Base-by-base conservation (phyloP, 805 yeast genomes). In the Torulaspora microellipsoides region DNA sequence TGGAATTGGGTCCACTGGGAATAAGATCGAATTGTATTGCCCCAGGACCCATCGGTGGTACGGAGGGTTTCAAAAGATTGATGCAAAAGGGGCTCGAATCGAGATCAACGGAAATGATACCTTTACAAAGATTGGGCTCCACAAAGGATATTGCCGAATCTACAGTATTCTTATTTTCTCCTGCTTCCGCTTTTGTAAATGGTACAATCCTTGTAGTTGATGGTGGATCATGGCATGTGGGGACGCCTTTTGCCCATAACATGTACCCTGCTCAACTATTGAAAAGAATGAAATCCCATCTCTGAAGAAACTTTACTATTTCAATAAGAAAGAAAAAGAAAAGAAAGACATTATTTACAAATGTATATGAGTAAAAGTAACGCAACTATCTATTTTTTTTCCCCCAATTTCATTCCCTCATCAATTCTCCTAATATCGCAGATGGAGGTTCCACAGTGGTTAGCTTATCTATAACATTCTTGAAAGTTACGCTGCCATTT, bases 1-100 rank as follows among this genome's bases (percentile, higher is more conserved):
- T 89, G 5, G 98, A 90, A 66, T 71, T 87, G 42, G 97, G 97
- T 1, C 95, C 96, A 2, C 61, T 86, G 43, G 97, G 97, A 4
- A 75, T 90, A 34, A 76, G 93, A 44, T 76, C 81, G 36, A 90
- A 91, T 62, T 80, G 85, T 57, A 77, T 90, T 54, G 96, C 96
- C 2, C 98, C 98, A 0, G 97, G 98, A 13, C 81, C 87, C 8
- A 90, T 90, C 56, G 86, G 66, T 4, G 85, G 80, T 15, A 91
- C 97, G 5, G 97, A 90, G 65, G 97, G 97, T 5, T 72, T 82
- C 66, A 73, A 77, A 33, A 73, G 95, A 49, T 73, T 91, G 47
- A 75, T 69, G 47, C 60, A 56, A 4, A 73, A 57, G 6, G 58
- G 75, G 15, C 65, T 71, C 15, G 67, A 70, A 15, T 62, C 59